Evolutionary conservation across 106 monocot genomes (phyloP), one percentile per base, ranked within the genome.

Genomic region (Phalaenopsis aphrodite): DNA sequence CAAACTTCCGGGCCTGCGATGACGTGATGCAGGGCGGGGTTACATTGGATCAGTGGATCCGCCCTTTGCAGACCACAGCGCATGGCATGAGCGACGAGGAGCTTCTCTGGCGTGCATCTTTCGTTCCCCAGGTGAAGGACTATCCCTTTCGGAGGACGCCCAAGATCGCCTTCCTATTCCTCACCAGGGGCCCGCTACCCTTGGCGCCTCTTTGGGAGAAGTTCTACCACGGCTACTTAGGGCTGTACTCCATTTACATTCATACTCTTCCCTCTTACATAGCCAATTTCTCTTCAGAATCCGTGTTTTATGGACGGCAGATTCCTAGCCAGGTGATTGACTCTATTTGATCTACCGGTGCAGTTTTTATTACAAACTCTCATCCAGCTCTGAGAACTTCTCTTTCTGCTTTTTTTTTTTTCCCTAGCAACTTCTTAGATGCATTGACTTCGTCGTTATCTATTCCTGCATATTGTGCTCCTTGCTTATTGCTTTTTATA

Each of bases 1-100:
- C 85, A 23, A 81, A 75, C 10, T 75, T 83, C 48, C 75, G 48
- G n/a, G 64, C 77, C 46, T 88, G 85, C 69, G 77, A 21, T 2
- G 77, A 78, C 5, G 77, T 3, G 38, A 11, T 30, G 4, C 56
- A 55, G 55, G 6, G 14, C 37, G 39, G 36, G 2, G 17, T 18
- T 39, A 41, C 14, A 56, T 41, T 78, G 38, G 77, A 78, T 8
- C 56, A 55, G 2, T 78, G 55, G 77, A 78, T 78, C 56, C 77
- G 15, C 5, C 77, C 56, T 3, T 46, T 36, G 18, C 38, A 18
- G 21, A 41, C 19, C 39, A 46, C 77, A 14, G 23, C 38, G 38
- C 77, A 78, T n/a, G 45, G 17, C 56, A 56, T 78, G 77, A 56
- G 39, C 77, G 77, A 78, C 77, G 77, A 56, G 38, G 56, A 78